Percentiles rank a stretch among this genome's conserved stretches.
These are phyloP conservation scores for Phoma sp. DNA, from an alignment of 2,329 filamentous ascomycete species.

Conservation along the genomic window DNA sequence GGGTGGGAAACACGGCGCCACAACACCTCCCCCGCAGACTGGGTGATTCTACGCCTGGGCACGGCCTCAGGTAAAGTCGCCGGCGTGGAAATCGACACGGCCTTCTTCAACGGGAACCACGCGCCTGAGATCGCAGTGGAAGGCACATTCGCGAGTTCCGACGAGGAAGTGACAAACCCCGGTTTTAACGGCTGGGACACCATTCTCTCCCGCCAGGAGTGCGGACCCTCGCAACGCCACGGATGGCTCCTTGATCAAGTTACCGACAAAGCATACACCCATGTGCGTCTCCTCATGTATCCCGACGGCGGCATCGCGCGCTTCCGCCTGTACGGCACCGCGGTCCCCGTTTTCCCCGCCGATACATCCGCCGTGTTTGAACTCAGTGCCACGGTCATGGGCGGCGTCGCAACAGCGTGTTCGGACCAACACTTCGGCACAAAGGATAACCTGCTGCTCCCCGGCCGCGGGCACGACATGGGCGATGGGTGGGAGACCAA, in stretches of 20 bases:
- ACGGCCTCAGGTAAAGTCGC: constrained; percentile 73
- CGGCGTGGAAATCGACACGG: constrained; percentile 81
- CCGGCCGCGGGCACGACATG: constrained; percentile 83
- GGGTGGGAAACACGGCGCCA: constrained; percentile 70
- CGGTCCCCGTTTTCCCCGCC: constrained; percentile 76
- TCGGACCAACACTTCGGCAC: constrained; percentile 86
- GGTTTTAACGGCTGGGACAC: constrained; percentile 68
- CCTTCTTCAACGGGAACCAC: constrained; percentile 83
- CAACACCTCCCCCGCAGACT: constrained; percentile 65
- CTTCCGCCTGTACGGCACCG: constrained; percentile 78
- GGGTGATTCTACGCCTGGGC: constrained; percentile 66
- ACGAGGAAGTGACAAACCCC: constrained; percentile 64
- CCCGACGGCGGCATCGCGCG: constrained; percentile 84
- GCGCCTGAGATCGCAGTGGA: constrained; percentile 81
- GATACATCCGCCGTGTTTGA: constrained; percentile 73
- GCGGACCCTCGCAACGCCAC: constrained; percentile 76
- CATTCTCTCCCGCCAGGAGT: constrained; percentile 73
- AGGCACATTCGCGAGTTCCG: constrained; percentile 66
- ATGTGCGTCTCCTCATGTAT: constrained; percentile 84
- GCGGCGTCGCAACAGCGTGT: constrained; percentile 76
- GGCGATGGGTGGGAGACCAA: constrained; percentile 88
- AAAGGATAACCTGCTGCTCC: constrained; percentile 80
- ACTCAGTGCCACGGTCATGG: constrained; percentile 79
- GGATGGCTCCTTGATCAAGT: constrained; percentile 69
- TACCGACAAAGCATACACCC: constrained; percentile 74